Percentiles rank a stretch among this genome's conserved stretches.
These are phyloP conservation scores for Colletotrichum simmondsii DNA, from an alignment of 2,329 filamentous ascomycete species.

Conservation along the genomic window DNA sequence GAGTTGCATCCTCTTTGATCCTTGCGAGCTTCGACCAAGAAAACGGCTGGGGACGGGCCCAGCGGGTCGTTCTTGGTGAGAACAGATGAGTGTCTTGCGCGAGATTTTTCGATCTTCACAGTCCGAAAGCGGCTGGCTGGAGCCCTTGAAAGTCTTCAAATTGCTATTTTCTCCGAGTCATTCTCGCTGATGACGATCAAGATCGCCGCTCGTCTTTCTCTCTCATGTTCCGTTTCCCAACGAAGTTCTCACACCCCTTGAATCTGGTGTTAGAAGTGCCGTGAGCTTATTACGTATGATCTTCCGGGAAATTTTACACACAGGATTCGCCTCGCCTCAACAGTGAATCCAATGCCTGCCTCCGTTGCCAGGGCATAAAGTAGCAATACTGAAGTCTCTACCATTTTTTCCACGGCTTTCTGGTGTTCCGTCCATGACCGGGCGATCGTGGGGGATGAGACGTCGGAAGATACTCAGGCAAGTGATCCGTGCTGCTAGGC, in stretches of 20 bases:
- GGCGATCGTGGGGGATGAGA: slow-evolving; percentile 32
- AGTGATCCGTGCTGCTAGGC: slow-evolving; percentile 12
- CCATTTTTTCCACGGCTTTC: not conserved
- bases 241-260: not conserved
- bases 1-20: not conserved
- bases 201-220: slow-evolving; percentile 10
- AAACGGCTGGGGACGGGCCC: not conserved
- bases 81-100: not conserved
- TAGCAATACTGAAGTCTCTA: no score
- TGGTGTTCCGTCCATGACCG: slow-evolving; percentile 24
- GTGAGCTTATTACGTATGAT: not conserved
- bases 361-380: not conserved
- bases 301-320: not conserved
- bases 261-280: slow-evolving; percentile 4
- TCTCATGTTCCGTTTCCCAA: not conserved
- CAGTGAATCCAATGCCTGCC: not conserved
- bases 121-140: not conserved
- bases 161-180: not conserved
- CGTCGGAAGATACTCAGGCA: slow-evolving; percentile 11
- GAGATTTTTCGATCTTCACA: not conserved
- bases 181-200: not conserved
- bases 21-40: not conserved
- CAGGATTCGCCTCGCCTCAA: not conserved
- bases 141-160: not conserved
- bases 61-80: not conserved